phyloP scores from a whole-genome alignment of 1,284 basidiomycete genomes.

The Ustilago bromivora region DNA sequence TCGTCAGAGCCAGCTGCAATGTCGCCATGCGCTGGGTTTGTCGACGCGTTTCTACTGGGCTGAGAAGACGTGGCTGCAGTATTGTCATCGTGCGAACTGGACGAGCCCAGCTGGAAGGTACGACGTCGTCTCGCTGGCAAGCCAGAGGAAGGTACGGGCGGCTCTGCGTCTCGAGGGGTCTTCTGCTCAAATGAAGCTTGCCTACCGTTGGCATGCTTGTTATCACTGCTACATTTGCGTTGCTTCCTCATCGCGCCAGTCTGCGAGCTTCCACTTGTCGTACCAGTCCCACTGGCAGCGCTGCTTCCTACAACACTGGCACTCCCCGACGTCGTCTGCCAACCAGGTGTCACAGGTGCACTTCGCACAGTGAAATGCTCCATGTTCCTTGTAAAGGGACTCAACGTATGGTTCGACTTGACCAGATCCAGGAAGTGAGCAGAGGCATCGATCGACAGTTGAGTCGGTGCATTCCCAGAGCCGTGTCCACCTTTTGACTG shows the following conservation, averaged over 20 bases:
- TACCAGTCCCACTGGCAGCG: conserved; percentile 46
- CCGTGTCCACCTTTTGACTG: conserved; percentile 20
- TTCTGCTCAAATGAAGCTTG: conserved; percentile 8
- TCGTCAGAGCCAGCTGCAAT: conserved; percentile 9
- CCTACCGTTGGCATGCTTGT: background rate
- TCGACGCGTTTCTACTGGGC: background rate
- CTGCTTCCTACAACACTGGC: conserved; percentile 46
- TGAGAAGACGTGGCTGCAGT: background rate
- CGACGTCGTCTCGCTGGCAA: conserved; percentile 43
- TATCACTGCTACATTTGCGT: background rate
- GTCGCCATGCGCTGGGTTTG: conserved; percentile 4
- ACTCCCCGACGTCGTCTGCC: conserved; percentile 33
- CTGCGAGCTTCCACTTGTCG: conserved; percentile 42
- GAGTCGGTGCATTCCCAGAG: conserved; percentile 21
- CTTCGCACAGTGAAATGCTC: conserved; percentile 65
- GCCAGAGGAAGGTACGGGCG: conserved; percentile 1
- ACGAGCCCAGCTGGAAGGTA: conserved; percentile 42
- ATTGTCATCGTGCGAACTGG: conserved; percentile 17
- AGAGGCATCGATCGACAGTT: conserved; percentile 51
- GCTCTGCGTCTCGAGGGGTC: conserved; percentile 6
- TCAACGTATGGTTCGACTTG: conserved; percentile 64
- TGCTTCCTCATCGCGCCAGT: conserved; percentile 20
- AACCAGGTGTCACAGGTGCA: conserved; percentile 59
- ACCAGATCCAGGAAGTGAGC: conserved; percentile 63
- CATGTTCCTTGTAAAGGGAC: conserved; percentile 61